Evolutionary conservation across 192 early-diverging fungal genomes (phyloP).

Genomic region (Rhizoclosmatium sp.): DNA sequence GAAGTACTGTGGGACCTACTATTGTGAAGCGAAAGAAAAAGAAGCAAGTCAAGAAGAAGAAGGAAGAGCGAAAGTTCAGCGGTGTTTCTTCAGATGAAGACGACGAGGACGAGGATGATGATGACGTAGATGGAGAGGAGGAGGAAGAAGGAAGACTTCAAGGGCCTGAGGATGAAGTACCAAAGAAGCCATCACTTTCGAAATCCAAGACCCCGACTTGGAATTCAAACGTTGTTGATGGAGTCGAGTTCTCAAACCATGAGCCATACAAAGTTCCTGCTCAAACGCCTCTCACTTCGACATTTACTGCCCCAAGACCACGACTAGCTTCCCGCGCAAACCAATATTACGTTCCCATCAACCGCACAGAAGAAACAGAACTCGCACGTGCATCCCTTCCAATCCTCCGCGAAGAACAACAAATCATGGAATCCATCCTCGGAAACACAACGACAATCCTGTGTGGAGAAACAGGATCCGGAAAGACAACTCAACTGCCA

Average conservation of each 20-base stretch:
- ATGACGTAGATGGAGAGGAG: slow-evolving; percentile 11
- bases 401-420: slow-evolving; percentile 93
- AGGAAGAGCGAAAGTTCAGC: slow-evolving; percentile 29
- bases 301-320: slow-evolving; percentile 14
- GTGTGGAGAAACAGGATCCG: slow-evolving; percentile 95
- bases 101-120: slow-evolving; percentile 7
- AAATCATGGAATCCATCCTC: slow-evolving; percentile 95
- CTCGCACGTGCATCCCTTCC: slow-evolving; percentile 83
- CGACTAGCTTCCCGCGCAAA: not conserved
- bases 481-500: slow-evolving; percentile 97
- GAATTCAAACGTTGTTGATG: slow-evolving; percentile 51
- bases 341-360: slow-evolving; percentile 67
- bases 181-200: slow-evolving; percentile 14
- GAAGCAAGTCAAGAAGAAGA: slow-evolving; percentile 36
- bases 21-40: slow-evolving; percentile 49
- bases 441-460: slow-evolving; percentile 89
- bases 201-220: slow-evolving; percentile 32
- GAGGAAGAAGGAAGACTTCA: slow-evolving; percentile 10
- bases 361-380: slow-evolving; percentile 78
- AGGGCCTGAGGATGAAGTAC: not conserved
- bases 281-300: not conserved
- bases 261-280: slow-evolving; percentile 23
- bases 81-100: slow-evolving; percentile 26
- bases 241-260: slow-evolving; percentile 42
- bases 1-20: slow-evolving; percentile 5